Conservation (phyloP, 108 stramenopile species). For the Skeletonema marinoi region DNA sequence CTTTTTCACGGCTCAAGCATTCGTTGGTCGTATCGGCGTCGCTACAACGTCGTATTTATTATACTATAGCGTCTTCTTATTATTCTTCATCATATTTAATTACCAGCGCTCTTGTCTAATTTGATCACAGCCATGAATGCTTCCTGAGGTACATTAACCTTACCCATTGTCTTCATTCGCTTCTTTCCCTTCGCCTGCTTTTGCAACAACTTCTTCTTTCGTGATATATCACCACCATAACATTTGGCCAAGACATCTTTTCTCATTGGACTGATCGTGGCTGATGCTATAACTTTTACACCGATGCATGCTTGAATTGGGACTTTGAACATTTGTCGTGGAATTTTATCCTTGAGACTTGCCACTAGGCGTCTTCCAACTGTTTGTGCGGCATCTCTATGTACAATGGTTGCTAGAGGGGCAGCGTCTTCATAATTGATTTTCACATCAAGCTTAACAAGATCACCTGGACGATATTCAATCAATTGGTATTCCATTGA, state of each 20-base stretch:
- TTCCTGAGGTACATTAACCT: constrained; percentile 97
- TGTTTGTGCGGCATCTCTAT: constrained; percentile 87
- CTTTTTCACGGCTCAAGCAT: too few relatives aligned
- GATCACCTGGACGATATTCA: constrained; percentile 87
- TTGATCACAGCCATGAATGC: constrained; percentile 98
- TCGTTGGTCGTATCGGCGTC: too few relatives aligned
- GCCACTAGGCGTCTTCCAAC: constrained; percentile 81
- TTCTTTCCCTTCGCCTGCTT: constrained; percentile 99
- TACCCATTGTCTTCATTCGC: constrained; percentile 98
- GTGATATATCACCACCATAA: constrained; percentile 97
- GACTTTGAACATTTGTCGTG: constrained; percentile 99
- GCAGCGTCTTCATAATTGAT: constrained; percentile 96
- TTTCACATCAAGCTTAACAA: constrained; percentile 95
- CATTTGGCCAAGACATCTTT: constrained; percentile 99
- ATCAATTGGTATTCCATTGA: constrained; percentile 95
- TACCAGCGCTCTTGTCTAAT: constrained; percentile 54
- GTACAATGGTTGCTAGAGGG: constrained; percentile 93
- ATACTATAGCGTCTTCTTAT: too few relatives aligned
- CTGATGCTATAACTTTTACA: constrained; percentile 88
- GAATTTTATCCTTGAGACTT: constrained; percentile 93
- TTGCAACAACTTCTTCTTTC: constrained; percentile 98
- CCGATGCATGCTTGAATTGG: constrained; percentile 96
- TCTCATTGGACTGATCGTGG: constrained; percentile 92
- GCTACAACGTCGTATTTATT: too few relatives aligned
- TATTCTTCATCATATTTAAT: neutral